Evolutionary conservation across 2,329 filamentous ascomycete genomes (phyloP), one percentile per base, ranked within the genome.

Genomic region (Penicillium sp.): DNA sequence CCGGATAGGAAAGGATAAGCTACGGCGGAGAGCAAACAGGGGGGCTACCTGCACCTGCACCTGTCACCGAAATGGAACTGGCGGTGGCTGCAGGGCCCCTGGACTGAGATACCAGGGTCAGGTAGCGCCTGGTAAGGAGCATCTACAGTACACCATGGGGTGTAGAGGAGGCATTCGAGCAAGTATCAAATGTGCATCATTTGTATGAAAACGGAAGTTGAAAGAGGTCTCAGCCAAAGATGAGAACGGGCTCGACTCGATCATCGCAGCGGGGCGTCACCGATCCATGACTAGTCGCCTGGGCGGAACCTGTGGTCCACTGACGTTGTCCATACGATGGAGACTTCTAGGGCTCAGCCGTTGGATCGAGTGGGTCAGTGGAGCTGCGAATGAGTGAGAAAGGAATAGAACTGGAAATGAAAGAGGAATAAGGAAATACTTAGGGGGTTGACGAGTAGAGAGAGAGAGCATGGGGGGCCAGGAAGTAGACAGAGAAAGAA

Each of bases 341-440:
- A 53, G 54, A 47, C 46, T 40, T 28, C 48, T 48, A 55, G 50
- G 45, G 53, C 56, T 59, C 55, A 57, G 58, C 55, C 58, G 57
- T 61, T 61, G 59, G 58, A 57, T 58, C 52, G 42, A 57, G 57
- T 60, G 57, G 58, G 51, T 51, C 54, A 13, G 47, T 56, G 55
- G 55, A 51, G 44, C 31, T 24, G 35, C 12, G 32, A 40, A 29
- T 45, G 49, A 35, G 35, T 43, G 31, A 41, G 42, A 39, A 33
- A 49, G 44, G 39, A 35, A 32, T 42, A 38, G 32, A 32, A 37
- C 20, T 23, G 12, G 39, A 37, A 42, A 40, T 20, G 33, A 6
- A 20, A 37, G 15, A 35, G 13, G 15, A 18, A 18, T 18, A 18
- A 18, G 15, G 15, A 12, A 33, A 35, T 7, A 18, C 18, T 35